Conservation (phyloP, 441 rosid genomes). For the Brassica hybrid region DNA sequence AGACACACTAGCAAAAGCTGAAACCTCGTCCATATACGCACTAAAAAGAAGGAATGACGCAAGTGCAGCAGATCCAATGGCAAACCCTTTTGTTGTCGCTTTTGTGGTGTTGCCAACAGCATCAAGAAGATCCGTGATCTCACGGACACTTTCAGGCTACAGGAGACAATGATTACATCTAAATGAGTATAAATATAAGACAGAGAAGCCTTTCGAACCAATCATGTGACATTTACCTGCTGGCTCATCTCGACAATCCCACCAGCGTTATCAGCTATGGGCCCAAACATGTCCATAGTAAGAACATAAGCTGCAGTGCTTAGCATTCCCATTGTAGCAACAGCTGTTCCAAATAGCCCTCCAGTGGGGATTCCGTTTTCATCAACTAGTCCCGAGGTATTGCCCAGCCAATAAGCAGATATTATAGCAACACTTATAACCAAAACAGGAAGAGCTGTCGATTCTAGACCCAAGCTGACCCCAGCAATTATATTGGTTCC, state of each 20-base stretch:
- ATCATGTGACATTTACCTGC: conserved; percentile 63
- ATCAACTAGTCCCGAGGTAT: conserved; percentile 90
- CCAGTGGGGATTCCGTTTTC: conserved; percentile 86
- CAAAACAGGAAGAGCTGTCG: conserved; percentile 98
- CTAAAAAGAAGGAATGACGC: conserved; percentile 98
- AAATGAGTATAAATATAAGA: conserved; percentile 5
- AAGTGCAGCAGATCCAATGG: conserved; percentile 98
- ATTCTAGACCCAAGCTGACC: conserved; percentile 97
- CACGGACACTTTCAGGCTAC: conserved; percentile 98
- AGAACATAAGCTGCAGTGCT: conserved; percentile 98
- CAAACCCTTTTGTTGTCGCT: conserved; percentile 99
- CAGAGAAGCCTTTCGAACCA: conserved; percentile 18
- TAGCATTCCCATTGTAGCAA: conserved; percentile 99
- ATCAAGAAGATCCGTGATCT: conserved; percentile 95
- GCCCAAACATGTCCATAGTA: conserved; percentile 99
- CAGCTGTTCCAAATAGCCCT: conserved; percentile 98
- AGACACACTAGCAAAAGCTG: conserved; percentile 74
- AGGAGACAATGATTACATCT: conserved; percentile 30
- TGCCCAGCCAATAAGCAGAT: conserved; percentile 93
- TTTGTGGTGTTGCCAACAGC: conserved; percentile 99
- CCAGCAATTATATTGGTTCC: conserved; percentile 99
- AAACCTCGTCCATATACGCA: conserved; percentile 99
- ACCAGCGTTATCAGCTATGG: conserved; percentile 99
- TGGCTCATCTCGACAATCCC: conserved; percentile 99
- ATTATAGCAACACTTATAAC: conserved; percentile 82